A percentile compares a stretch with the other conserved stretches of the same genome.
Conservation (phyloP, 2,329 filamentous ascomycete genomes). For the Trichoderma breve region DNA sequence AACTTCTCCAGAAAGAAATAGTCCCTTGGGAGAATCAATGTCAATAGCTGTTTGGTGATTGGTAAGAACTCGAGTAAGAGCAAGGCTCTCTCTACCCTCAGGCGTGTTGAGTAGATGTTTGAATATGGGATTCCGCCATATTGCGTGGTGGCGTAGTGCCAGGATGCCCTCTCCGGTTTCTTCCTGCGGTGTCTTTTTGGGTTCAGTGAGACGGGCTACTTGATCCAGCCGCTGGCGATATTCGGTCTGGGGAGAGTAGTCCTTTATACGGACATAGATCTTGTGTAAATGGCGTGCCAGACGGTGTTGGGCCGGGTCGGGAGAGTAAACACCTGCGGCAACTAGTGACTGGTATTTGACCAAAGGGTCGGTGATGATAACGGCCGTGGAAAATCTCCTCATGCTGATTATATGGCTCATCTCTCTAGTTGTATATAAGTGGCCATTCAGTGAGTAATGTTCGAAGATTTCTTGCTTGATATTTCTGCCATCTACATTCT, state of each 20-base stretch:
- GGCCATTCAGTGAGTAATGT: background rate
- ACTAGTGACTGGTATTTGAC: slow-evolving; percentile 73
- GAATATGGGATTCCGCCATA: slow-evolving; percentile 59
- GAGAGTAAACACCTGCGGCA: slow-evolving; percentile 62
- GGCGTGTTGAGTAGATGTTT: slow-evolving; percentile 57
- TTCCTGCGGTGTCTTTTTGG: slow-evolving; percentile 29
- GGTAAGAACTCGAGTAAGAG: slow-evolving; percentile 66
- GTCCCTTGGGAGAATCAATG: slow-evolving; percentile 68
- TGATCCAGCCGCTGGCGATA: slow-evolving; percentile 65
- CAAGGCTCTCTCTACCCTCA: slow-evolving; percentile 57
- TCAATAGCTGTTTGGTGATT: slow-evolving; percentile 69
- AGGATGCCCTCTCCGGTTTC: slow-evolving; percentile 39
- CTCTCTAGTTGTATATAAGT: background rate
- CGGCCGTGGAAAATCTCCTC: slow-evolving; percentile 45
- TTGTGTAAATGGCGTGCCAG: slow-evolving; percentile 75
- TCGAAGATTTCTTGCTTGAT: background rate
- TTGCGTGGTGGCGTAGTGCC: slow-evolving; percentile 53
- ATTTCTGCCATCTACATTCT: background rate
- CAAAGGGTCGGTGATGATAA: slow-evolving; percentile 68
- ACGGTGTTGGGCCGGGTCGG: slow-evolving; percentile 70
- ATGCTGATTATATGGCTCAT: slow-evolving; percentile 22
- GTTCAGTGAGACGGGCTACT: slow-evolving; percentile 49
- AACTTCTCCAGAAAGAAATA: slow-evolving; percentile 78
- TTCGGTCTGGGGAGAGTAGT: slow-evolving; percentile 71
- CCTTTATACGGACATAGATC: slow-evolving; percentile 71